These are phyloP conservation scores for Hirschioporus abietinus DNA, from an alignment of 768 basidiomycete species.

Conservation along the genomic window DNA sequence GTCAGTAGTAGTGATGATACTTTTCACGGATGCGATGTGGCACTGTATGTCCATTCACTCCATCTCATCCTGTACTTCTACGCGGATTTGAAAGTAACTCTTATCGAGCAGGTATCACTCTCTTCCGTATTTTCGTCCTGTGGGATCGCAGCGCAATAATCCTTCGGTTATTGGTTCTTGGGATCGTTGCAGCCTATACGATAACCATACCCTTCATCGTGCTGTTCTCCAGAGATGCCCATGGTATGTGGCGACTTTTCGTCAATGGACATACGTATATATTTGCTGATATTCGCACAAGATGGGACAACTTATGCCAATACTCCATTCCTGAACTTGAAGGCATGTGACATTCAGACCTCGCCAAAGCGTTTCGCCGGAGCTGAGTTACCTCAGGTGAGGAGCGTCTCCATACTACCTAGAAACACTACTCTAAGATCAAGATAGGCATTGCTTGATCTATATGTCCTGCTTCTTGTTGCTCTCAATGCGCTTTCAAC, in stretches of 20 bases:
- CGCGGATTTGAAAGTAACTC: not conserved
- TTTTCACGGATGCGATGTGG: not conserved
- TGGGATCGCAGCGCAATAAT: not conserved
- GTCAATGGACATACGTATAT: not conserved
- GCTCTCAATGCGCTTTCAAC: not conserved
- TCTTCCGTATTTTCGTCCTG: not conserved
- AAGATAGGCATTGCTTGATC: not conserved
- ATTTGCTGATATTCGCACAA: not conserved
- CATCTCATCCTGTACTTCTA: not conserved
- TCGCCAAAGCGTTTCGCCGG: not conserved
- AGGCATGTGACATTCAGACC: not conserved
- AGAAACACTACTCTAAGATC: not conserved
- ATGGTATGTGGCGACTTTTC: not conserved
- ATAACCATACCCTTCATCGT: not conserved
- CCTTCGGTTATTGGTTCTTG: not conserved
- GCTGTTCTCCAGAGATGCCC: not conserved
- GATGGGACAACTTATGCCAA: not conserved
- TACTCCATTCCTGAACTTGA: not conserved
- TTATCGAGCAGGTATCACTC: not conserved
- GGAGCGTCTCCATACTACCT: not conserved
- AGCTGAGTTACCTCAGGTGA: not conserved
- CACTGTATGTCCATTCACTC: not conserved
- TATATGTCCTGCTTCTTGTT: not conserved
- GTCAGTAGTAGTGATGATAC: not conserved
- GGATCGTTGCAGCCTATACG: not conserved